These are phyloP conservation scores for Euphorbia schlechtendalii DNA, from an alignment of 441 rosid species.

Conservation along the genomic window DNA sequence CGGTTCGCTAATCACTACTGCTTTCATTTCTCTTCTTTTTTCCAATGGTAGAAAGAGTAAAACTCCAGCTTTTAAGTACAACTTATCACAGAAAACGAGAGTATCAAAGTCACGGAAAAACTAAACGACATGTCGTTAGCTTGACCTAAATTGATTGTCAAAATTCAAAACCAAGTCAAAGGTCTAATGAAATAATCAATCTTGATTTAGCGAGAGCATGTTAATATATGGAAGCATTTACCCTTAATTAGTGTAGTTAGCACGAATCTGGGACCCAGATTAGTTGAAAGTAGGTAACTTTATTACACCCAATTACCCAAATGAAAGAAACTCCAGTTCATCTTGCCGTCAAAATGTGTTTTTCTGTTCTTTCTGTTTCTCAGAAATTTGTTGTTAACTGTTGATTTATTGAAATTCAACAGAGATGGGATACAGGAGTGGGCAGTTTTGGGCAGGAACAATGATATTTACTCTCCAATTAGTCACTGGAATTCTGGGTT, in stretches of 20 bases:
- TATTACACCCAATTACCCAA: background rate
- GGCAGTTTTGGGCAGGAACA: constrained; percentile 35
- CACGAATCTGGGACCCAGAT: background rate
- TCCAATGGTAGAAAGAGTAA: background rate
- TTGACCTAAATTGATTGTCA: too few relatives aligned
- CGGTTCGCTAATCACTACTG: constrained; percentile 61
- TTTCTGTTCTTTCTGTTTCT: background rate
- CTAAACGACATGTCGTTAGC: background rate
- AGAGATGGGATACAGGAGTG: constrained; percentile 18
- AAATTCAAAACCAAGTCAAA: too few relatives aligned
- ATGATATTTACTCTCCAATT: constrained; percentile 48
- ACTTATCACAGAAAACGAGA: too few relatives aligned
- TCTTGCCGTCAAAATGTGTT: background rate
- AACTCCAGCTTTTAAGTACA: too few relatives aligned
- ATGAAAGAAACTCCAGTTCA: background rate
- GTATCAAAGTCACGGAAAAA: background rate
- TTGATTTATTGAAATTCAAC: background rate
- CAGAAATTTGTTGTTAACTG: background rate
- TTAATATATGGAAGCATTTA: too few relatives aligned
- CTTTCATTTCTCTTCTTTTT: constrained; percentile 47
- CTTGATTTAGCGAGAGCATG: too few relatives aligned
- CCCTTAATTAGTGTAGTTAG: background rate
- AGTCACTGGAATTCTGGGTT: constrained; percentile 48
- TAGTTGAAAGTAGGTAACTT: background rate
- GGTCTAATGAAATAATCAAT: too few relatives aligned